Evolutionary conservation across 768 basidiomycete species (phyloP).

Genomic region (Leccinum incarnatum): DNA sequence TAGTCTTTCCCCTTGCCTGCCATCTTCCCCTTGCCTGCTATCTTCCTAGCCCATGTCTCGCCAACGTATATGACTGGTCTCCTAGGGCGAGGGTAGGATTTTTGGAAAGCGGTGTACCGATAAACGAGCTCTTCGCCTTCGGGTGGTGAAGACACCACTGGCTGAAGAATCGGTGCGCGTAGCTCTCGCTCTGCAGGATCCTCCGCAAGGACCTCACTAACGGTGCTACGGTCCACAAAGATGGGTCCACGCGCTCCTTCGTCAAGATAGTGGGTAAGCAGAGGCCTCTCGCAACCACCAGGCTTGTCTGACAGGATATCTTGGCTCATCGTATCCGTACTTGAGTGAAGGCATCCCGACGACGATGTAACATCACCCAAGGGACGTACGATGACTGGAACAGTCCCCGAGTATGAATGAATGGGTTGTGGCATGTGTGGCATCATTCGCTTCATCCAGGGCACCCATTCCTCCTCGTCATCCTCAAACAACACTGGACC

Average conservation of each 20-base stretch:
- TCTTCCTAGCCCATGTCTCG: conserved; percentile 10
- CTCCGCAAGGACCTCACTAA: background rate
- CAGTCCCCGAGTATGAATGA: background rate
- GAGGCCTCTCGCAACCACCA: background rate
- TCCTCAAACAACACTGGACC: background rate
- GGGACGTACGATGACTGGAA: background rate
- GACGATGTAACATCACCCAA: background rate
- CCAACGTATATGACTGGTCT: conserved; percentile 9
- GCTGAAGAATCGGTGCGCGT: conserved; percentile 2
- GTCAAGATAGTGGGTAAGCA: conserved; percentile 8
- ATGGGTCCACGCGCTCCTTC: conserved; percentile 5
- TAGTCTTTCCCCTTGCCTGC: too few relatives aligned
- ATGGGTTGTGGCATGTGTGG: background rate
- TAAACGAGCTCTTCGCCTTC: conserved; percentile 8
- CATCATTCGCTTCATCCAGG: background rate
- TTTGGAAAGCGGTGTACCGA: background rate
- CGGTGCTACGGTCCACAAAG: conserved; percentile 2
- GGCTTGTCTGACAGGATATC: background rate
- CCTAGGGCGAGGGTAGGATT: background rate
- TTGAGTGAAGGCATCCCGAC: background rate
- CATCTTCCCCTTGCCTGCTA: background rate
- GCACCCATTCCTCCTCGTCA: conserved; percentile 9
- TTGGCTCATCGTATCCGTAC: background rate
- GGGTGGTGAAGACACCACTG: background rate
- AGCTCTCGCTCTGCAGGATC: conserved; percentile 1